A percentile compares a stretch with the other conserved stretches of the same genome.
Evolutionary conservation across 106 monocot genomes (phyloP).

Genomic region (Platanthera guangdongensis): DNA sequence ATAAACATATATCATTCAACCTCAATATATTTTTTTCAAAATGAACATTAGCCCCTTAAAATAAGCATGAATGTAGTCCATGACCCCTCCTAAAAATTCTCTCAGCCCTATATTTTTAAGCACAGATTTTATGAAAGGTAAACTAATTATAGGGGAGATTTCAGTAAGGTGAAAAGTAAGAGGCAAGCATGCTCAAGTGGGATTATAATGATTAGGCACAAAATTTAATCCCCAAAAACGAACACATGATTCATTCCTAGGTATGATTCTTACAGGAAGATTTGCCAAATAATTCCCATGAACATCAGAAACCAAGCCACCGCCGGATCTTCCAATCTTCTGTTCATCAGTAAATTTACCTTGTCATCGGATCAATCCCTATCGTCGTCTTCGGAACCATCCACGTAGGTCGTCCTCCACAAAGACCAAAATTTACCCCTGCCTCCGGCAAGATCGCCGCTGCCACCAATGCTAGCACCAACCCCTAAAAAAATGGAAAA

Average conservation of each 20-base stretch:
- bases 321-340: conserved; percentile 4
- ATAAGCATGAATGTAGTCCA: no score
- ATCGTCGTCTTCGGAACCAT: conserved; percentile 17
- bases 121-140: no score
- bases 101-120: no score
- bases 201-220: not conserved
- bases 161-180: no score
- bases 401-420: conserved; percentile 28
- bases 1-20: no score
- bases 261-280: conserved; percentile 54
- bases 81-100: no score
- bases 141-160: no score
- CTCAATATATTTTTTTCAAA: no score
- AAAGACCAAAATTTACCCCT: conserved; percentile 9
- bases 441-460: not conserved
- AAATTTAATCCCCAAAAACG: not conserved
- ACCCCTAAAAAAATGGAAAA: no score
- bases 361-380: conserved; percentile 12
- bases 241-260: conserved; percentile 14
- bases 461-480: not conserved
- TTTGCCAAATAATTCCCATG: conserved; percentile 15
- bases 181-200: no score
- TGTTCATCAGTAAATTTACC: conserved; percentile 35
- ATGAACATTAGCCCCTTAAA: no score
- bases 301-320: not conserved